phyloP scores from a whole-genome alignment of 2,329 filamentous ascomycete species.

The Monilinia fructicola region DNA sequence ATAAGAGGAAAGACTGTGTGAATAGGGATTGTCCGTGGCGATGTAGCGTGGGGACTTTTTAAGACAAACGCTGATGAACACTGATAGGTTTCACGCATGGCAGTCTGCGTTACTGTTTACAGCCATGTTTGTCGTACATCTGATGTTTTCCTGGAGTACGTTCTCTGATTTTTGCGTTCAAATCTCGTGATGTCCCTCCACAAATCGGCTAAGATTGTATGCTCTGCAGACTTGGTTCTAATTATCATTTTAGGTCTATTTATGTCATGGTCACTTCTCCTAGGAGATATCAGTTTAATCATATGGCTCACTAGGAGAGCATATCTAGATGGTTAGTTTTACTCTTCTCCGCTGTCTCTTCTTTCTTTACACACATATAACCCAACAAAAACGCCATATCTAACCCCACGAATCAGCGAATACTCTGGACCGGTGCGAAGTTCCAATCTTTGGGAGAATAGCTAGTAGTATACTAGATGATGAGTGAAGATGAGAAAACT shows the following conservation, averaged over 20 bases:
- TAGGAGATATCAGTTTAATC: constrained; percentile 74
- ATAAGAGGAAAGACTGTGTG: neutral
- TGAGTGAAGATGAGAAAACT: constrained; percentile 48
- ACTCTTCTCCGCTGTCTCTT: neutral
- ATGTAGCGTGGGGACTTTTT: too few relatives aligned
- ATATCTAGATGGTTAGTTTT: constrained; percentile 68
- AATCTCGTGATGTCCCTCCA: neutral
- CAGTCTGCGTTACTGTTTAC: constrained; percentile 85
- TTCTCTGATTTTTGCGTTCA: too few relatives aligned
- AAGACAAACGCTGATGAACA: constrained; percentile 11
- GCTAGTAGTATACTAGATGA: constrained; percentile 91
- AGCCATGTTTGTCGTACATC: constrained; percentile 70
- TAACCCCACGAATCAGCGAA: constrained; percentile 49
- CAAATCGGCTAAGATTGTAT: neutral
- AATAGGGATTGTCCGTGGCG: neutral
- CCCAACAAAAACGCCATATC: constrained; percentile 18
- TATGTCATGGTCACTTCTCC: constrained; percentile 79
- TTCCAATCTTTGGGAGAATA: constrained; percentile 81
- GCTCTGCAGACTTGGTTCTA: neutral
- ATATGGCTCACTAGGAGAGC: constrained; percentile 74
- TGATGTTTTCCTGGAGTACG: constrained; percentile 80
- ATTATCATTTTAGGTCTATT: constrained; percentile 46
- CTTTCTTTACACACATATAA: neutral
- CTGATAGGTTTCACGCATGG: constrained; percentile 86
- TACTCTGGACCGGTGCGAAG: constrained; percentile 59